Conservation (phyloP, 148 eudicot genomes). For the Camellia sinensis region DNA sequence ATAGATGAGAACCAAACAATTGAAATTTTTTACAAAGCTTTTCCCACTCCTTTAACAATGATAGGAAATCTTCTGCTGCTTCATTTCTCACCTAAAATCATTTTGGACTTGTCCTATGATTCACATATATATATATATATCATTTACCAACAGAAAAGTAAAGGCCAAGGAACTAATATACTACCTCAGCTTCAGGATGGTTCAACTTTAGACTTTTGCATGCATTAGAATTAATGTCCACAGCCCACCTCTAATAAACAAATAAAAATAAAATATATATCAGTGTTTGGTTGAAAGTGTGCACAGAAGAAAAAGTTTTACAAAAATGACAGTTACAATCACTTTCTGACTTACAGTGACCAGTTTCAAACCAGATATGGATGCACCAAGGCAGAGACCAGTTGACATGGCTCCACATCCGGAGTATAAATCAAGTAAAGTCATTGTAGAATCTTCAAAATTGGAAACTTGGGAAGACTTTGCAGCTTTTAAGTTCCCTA, state of each 20-base stretch:
- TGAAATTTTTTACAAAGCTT: constrained; percentile 24
- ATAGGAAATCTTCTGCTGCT: constrained; percentile 31
- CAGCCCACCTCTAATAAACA: constrained; percentile 39
- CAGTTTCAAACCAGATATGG: constrained; percentile 15
- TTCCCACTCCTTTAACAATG: constrained; percentile 36
- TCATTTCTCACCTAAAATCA: constrained; percentile 39
- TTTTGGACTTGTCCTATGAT: not conserved
- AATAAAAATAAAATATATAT: not conserved
- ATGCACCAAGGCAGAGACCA: constrained; percentile 29
- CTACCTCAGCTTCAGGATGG: constrained; percentile 39
- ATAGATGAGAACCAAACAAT: constrained; percentile 1
- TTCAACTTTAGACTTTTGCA: constrained; percentile 35
- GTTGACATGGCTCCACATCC: constrained; percentile 47
- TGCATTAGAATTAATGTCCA: constrained; percentile 34
- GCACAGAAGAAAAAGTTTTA: not conserved
- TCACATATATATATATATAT: too few species aligned
- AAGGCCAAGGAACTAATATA: not conserved
- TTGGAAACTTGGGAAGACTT: not conserved
- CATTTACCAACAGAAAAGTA: not conserved
- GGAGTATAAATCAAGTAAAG: constrained; percentile 28
- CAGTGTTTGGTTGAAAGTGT: not conserved
- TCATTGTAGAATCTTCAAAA: not conserved
- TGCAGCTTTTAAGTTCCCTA: not conserved
- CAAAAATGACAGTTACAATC: not conserved
- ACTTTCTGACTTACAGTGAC: constrained; percentile 21